phyloP scores from a whole-genome alignment of 1,139 yeast genomes.

The Pichia sp. region DNA sequence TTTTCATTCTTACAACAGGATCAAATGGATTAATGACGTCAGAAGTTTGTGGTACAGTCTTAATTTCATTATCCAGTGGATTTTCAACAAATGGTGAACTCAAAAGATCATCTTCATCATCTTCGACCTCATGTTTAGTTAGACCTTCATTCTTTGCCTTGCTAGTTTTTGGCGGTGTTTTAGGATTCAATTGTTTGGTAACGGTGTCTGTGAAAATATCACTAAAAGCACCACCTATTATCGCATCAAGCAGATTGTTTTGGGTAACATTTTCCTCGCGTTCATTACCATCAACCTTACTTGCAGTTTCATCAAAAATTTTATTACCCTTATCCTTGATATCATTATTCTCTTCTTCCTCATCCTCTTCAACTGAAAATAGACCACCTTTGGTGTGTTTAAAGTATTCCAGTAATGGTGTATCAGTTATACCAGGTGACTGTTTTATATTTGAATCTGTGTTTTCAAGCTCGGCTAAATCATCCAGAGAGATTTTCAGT shows the following conservation, averaged over 20 bases:
- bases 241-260: constrained; percentile 22
- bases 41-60: no score
- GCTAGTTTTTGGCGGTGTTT: constrained; percentile 6
- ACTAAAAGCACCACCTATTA: constrained; percentile 39
- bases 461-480: neutral
- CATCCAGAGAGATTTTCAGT: neutral
- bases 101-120: constrained; percentile 28
- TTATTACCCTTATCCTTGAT: neutral
- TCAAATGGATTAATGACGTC: constrained; percentile 3
- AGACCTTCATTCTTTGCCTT: constrained; percentile 24
- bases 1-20: constrained; percentile 24
- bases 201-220: constrained; percentile 56
- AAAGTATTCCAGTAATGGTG: constrained; percentile 18
- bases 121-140: no score
- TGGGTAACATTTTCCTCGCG: constrained; percentile 3
- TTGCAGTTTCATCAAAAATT: neutral
- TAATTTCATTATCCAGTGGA: constrained; percentile 32
- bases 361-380: constrained; percentile 12
- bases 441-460: neutral
- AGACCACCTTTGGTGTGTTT: constrained; percentile 11
- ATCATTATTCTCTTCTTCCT: neutral
- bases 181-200: constrained; percentile 17
- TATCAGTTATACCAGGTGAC: constrained; percentile 11
- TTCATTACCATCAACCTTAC: neutral
- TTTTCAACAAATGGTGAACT: constrained; percentile 52